phyloP scores from a whole-genome alignment of 2,329 filamentous ascomycete genomes.

The Neopestalotiopsis clavispora region DNA sequence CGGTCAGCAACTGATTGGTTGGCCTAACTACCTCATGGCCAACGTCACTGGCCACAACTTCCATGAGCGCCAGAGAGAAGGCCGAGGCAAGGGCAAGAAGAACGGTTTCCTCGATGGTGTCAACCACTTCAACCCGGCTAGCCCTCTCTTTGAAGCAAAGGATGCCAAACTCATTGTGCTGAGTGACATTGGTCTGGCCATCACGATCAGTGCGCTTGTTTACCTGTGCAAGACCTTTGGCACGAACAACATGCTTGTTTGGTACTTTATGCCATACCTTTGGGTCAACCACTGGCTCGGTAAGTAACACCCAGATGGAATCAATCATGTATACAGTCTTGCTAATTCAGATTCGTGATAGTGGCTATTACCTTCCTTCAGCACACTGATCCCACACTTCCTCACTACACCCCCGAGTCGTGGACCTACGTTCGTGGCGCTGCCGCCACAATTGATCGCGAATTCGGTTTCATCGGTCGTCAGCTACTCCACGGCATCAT shows the following conservation, averaged over 20 bases:
- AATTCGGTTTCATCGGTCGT: conserved; percentile 95
- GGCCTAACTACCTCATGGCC: conserved; percentile 87
- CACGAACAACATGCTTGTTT: conserved; percentile 85
- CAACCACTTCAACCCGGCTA: conserved; percentile 91
- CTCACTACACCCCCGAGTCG: conserved; percentile 83
- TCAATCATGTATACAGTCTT: background rate
- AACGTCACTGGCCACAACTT: conserved; percentile 97
- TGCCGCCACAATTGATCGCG: conserved; percentile 93
- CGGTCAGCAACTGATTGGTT: conserved; percentile 87
- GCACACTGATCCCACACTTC: conserved; percentile 92
- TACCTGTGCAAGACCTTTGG: conserved; percentile 79
- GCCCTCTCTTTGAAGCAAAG: conserved; percentile 89
- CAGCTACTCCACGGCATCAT: conserved; percentile 93
- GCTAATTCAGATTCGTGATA: conserved; percentile 38
- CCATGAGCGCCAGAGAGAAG: conserved; percentile 90
- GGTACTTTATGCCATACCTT: conserved; percentile 94
- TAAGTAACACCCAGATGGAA: conserved; percentile 55
- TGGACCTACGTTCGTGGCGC: conserved; percentile 96
- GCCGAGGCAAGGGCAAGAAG: conserved; percentile 88
- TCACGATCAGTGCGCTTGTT: conserved; percentile 67
- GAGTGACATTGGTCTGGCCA: conserved; percentile 80
- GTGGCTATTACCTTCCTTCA: conserved; percentile 97
- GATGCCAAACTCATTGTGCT: conserved; percentile 86
- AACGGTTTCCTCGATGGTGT: conserved; percentile 83
- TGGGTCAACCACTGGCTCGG: conserved; percentile 99